These are phyloP conservation scores for Tolypocladium album DNA, from an alignment of 2,329 filamentous ascomycete species.

Conservation along the genomic window DNA sequence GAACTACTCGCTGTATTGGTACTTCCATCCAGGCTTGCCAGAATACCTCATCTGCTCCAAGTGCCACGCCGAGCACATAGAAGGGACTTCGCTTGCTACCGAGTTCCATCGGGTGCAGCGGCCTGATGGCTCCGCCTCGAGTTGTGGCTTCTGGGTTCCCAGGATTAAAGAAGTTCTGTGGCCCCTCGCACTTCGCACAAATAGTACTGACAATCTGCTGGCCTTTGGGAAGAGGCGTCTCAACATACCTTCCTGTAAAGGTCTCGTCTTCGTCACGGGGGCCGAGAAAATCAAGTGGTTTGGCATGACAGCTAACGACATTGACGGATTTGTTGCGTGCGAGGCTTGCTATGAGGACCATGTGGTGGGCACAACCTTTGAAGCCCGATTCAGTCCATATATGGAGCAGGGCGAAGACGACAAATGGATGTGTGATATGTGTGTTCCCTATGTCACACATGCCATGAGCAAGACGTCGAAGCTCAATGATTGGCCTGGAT, in stretches of 20 bases:
- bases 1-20: constrained; percentile 20
- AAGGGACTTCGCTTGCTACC: constrained; percentile 14
- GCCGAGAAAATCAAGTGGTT: constrained; percentile 21
- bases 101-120: constrained; percentile 17
- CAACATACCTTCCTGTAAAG: constrained; percentile 18
- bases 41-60: constrained; percentile 27
- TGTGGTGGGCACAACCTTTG: constrained; percentile 16
- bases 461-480: constrained; percentile 8
- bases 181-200: constrained; percentile 15
- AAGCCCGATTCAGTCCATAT: constrained; percentile 15
- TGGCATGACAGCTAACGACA: constrained; percentile 13
- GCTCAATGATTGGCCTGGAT: constrained; percentile 18
- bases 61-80: constrained; percentile 28
- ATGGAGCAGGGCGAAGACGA: constrained; percentile 13
- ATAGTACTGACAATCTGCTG: constrained; percentile 12
- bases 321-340: constrained; percentile 23
- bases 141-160: constrained; percentile 17
- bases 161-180: constrained; percentile 23
- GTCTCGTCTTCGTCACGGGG: constrained; percentile 6
- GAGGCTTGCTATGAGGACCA: constrained; percentile 26
- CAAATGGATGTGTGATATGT: constrained; percentile 22
- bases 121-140: constrained; percentile 17
- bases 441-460: constrained; percentile 13
- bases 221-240: constrained; percentile 17
- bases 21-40: constrained; percentile 14